A percentile compares a stretch with the other conserved stretches of the same genome.
These are phyloP conservation scores for Pseudogymnoascus sp. DNA, from an alignment of 2,329 filamentous ascomycete genomes.

Conservation along the genomic window DNA sequence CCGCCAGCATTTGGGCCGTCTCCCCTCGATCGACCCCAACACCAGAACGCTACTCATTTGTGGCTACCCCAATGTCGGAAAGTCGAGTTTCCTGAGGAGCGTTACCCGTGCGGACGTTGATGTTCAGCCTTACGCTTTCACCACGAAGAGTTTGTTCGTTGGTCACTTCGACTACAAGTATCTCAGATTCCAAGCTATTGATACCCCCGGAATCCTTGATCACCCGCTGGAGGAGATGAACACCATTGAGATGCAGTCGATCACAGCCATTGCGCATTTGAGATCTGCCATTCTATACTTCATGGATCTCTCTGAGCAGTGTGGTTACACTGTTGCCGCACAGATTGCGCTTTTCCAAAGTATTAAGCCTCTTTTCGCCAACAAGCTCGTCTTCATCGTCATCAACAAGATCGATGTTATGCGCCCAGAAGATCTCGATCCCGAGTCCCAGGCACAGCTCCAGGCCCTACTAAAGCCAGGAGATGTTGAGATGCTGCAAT, in stretches of 20 bases:
- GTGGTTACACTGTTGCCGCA: conserved; percentile 84
- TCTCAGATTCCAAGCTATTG: conserved; percentile 82
- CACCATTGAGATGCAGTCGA: conserved; percentile 98
- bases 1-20: conserved; percentile 90
- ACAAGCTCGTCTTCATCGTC: conserved; percentile 94
- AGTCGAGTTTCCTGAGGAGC: conserved; percentile 89
- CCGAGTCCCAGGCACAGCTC: conserved; percentile 67
- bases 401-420: conserved; percentile 97
- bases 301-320: conserved; percentile 96
- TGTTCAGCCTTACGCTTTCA: conserved; percentile 96
- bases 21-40: conserved; percentile 97
- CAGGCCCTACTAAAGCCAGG: conserved; percentile 73
- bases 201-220: conserved; percentile 96
- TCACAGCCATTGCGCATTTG: conserved; percentile 94
- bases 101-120: conserved; percentile 93
- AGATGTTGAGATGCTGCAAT: conserved; percentile 85
- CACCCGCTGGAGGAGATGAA: conserved; percentile 99
- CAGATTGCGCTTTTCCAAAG: conserved; percentile 94
- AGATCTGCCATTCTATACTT: conserved; percentile 94
- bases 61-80: conserved; percentile 95
- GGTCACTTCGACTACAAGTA: conserved; percentile 98
- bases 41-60: conserved; percentile 93
- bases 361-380: conserved; percentile 93
- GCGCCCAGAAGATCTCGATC: conserved; percentile 76
- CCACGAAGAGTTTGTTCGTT: conserved; percentile 93